A percentile compares a stretch with the other conserved stretches of the same genome.
These are phyloP conservation scores for Onygenales sp. DNA, from an alignment of 2,329 filamentous ascomycete genomes.

Conservation along the genomic window DNA sequence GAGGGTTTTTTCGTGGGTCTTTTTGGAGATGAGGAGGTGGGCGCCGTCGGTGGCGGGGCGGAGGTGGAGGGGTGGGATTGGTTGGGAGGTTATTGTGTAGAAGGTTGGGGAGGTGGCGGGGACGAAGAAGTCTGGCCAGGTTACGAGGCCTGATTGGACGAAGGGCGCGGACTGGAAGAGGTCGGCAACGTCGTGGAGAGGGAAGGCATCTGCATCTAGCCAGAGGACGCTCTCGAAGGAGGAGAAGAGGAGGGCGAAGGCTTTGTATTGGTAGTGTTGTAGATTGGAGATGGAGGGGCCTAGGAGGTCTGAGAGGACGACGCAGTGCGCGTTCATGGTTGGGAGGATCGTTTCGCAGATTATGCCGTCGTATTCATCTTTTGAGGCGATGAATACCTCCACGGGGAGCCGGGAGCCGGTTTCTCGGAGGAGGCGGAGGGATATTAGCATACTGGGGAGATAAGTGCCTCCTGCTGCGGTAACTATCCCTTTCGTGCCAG, in stretches of 20 bases:
- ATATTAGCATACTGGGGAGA: slow-evolving; percentile 35
- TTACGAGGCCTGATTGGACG: slow-evolving; percentile 30
- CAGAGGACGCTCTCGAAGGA: slow-evolving; percentile 42
- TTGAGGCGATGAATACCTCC: slow-evolving; percentile 36
- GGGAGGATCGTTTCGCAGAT: slow-evolving; percentile 37
- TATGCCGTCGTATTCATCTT: slow-evolving; percentile 32
- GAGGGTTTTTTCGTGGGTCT: slow-evolving; percentile 30
- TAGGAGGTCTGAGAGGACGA: slow-evolving; percentile 37
- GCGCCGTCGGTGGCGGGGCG: slow-evolving; percentile 33
- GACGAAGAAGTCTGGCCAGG: slow-evolving; percentile 41
- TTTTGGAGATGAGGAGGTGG: slow-evolving; percentile 37
- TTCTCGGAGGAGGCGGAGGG: slow-evolving; percentile 36
- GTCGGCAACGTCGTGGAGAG: slow-evolving; percentile 31
- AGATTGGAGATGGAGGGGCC: slow-evolving; percentile 13
- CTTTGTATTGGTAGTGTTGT: slow-evolving; percentile 39
- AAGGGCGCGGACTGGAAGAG: slow-evolving; percentile 36
- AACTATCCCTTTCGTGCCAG: slow-evolving; percentile 23
- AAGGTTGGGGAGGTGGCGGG: slow-evolving; percentile 29
- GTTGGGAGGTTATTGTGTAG: slow-evolving; percentile 27
- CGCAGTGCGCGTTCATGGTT: slow-evolving; percentile 32
- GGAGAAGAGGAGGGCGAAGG: slow-evolving; percentile 40
- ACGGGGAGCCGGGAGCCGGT: slow-evolving; percentile 35
- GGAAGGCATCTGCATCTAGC: slow-evolving; percentile 40
- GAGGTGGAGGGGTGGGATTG: slow-evolving; percentile 13
- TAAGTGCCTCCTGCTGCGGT: slow-evolving; percentile 34